phyloP scores from a whole-genome alignment of 345 rosid species.

The Iberis pinnata region DNA sequence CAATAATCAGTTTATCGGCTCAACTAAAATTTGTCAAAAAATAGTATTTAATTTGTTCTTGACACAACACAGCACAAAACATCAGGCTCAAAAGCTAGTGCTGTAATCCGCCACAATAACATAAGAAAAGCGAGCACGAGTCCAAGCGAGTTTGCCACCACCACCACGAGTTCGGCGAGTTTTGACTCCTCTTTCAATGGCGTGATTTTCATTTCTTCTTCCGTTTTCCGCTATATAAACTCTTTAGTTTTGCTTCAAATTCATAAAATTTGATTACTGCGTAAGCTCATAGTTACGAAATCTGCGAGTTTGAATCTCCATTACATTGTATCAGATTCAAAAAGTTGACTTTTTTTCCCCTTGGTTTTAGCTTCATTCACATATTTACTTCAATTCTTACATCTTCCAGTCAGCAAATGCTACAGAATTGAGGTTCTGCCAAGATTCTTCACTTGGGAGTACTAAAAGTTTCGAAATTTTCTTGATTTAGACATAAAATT shows the following conservation, averaged over 20 bases:
- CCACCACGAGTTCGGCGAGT: constrained; percentile 17
- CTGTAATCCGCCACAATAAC: constrained; percentile 11
- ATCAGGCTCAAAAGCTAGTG: constrained; percentile 12
- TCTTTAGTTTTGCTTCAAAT: not conserved
- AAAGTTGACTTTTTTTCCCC: constrained; percentile 18
- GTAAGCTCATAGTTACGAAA: too few relatives aligned
- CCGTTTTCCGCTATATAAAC: not conserved
- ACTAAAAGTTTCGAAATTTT: constrained; percentile 12
- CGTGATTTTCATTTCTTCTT: constrained; percentile 21
- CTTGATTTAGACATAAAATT: not conserved
- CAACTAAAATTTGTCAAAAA: too few relatives aligned
- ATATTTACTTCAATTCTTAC: too few relatives aligned
- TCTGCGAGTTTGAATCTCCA: too few relatives aligned
- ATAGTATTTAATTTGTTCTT: not conserved
- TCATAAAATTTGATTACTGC: too few relatives aligned
- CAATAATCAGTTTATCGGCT: too few relatives aligned
- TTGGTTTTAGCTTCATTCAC: too few relatives aligned
- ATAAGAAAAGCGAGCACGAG: constrained; percentile 19
- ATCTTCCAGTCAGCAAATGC: too few relatives aligned
- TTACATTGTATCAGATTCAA: constrained; percentile 8
- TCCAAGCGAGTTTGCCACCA: not conserved
- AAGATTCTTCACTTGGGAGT: constrained; percentile 6
- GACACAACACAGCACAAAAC: constrained; percentile 6
- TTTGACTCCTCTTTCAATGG: constrained; percentile 5
- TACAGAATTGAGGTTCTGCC: not conserved